These are phyloP conservation scores for Trichoderma afroharzianum DNA, from an alignment of 2,329 filamentous ascomycete genomes.

Conservation along the genomic window DNA sequence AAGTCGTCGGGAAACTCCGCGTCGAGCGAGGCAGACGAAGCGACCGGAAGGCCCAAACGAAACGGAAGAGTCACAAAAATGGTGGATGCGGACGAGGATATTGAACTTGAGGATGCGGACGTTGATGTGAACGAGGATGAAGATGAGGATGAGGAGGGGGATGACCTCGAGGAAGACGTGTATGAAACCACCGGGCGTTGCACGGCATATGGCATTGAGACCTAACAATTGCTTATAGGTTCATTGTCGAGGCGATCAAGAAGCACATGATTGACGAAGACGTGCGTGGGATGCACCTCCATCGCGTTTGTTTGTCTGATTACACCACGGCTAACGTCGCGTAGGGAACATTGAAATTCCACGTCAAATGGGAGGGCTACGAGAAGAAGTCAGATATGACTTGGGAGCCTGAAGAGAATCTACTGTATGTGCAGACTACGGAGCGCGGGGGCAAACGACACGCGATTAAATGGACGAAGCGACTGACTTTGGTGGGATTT, in stretches of 20 bases:
- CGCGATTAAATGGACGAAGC: background rate
- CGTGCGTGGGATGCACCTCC: slow-evolving; percentile 34
- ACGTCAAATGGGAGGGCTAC: slow-evolving; percentile 81
- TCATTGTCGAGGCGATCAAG: slow-evolving; percentile 70
- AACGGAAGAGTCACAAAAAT: background rate
- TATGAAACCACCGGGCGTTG: slow-evolving; percentile 35
- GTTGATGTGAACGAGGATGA: slow-evolving; percentile 27
- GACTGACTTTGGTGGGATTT: background rate
- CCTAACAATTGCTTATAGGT: slow-evolving; percentile 44
- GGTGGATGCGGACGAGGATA: background rate
- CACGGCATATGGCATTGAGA: slow-evolving; percentile 21
- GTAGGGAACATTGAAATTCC: slow-evolving; percentile 55
- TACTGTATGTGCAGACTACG: slow-evolving; percentile 25
- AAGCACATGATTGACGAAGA: slow-evolving; percentile 59
- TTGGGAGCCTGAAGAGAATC: slow-evolving; percentile 74
- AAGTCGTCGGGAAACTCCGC: slow-evolving; percentile 27
- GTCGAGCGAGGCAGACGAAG: slow-evolving; percentile 21
- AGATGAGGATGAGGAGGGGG: slow-evolving; percentile 31
- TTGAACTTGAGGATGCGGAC: slow-evolving; percentile 16
- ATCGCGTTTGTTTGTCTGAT: background rate
- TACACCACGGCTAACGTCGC: slow-evolving; percentile 3
- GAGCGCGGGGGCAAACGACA: background rate
- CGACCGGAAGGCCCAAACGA: background rate
- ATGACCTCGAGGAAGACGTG: slow-evolving; percentile 37
- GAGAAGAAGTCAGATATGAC: slow-evolving; percentile 67